phyloP scores from a whole-genome alignment of 306 rosid genomes.

The Prunus kanzakura region DNA sequence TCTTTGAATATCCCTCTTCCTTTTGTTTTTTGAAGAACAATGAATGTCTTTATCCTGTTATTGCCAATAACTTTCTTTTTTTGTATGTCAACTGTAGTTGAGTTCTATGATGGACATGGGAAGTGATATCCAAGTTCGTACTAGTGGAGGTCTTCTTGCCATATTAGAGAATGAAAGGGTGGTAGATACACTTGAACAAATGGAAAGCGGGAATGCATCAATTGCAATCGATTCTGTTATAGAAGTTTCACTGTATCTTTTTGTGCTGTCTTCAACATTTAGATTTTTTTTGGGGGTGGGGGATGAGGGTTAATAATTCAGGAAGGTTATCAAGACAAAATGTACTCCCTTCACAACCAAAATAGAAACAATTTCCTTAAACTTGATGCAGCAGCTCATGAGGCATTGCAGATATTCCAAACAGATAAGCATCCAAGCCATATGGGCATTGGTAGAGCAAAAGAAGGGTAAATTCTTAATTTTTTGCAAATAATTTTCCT shows the following conservation, averaged over 20 bases:
- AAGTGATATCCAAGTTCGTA: conserved; percentile 94
- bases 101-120: conserved; percentile 97
- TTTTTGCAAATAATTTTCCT: conserved; percentile 14
- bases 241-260: conserved; percentile 89
- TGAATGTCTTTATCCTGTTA: conserved; percentile 4
- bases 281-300: neutral
- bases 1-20: neutral
- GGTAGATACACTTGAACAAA: conserved; percentile 80
- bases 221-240: conserved; percentile 72
- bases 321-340: conserved; percentile 9
- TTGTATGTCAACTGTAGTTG: conserved; percentile 47
- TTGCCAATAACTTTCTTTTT: neutral
- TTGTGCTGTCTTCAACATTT: conserved; percentile 16
- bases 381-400: conserved; percentile 89
- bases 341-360: conserved; percentile 50
- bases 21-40: neutral
- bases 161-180: conserved; percentile 88
- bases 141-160: conserved; percentile 96
- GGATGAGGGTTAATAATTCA: neutral
- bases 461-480: conserved; percentile 79
- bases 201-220: conserved; percentile 70
- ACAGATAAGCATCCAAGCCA: conserved; percentile 96
- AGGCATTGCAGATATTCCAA: conserved; percentile 97
- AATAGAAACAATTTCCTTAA: conserved; percentile 83
- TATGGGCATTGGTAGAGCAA: conserved; percentile 98